Evolutionary conservation across 2,329 filamentous ascomycete genomes (phyloP).

Genomic region (Pseudogymnoascus sp.): DNA sequence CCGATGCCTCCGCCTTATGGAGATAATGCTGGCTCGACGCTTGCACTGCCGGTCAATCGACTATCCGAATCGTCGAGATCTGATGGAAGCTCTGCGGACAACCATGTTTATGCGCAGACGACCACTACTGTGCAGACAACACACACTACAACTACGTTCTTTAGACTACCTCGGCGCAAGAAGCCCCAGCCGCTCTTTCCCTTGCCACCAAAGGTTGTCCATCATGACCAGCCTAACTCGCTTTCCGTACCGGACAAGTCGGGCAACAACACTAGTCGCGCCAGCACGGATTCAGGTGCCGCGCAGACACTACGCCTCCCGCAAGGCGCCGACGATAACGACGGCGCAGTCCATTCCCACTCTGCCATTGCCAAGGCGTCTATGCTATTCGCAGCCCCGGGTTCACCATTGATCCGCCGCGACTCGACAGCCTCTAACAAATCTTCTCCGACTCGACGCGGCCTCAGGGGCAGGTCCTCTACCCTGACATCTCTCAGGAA

Average conservation of each 20-base stretch:
- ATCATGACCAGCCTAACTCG: neutral
- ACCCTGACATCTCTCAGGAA: constrained; percentile 78
- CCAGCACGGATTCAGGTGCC: neutral
- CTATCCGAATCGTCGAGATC: constrained; percentile 84
- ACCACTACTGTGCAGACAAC: constrained; percentile 56
- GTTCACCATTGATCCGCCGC: constrained; percentile 44
- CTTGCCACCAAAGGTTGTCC: constrained; percentile 63
- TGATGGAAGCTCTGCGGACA: constrained; percentile 70
- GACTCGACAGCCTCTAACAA: constrained; percentile 51
- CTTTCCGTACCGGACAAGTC: neutral
- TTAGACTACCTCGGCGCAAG: constrained; percentile 70
- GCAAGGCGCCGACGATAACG: neutral
- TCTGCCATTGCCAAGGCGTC: constrained; percentile 21
- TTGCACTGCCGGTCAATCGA: constrained; percentile 56
- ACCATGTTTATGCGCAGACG: constrained; percentile 47
- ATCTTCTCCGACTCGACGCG: constrained; percentile 59
- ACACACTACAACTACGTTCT: constrained; percentile 63
- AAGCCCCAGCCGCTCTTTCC: constrained; percentile 74
- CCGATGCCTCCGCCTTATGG: constrained; percentile 48
- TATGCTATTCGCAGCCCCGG: constrained; percentile 30
- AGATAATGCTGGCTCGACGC: constrained; percentile 51
- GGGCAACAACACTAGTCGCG: neutral
- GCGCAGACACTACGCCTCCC: neutral
- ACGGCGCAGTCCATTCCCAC: constrained; percentile 12
- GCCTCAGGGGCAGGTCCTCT: constrained; percentile 70